phyloP scores from a whole-genome alignment of 2,329 filamentous ascomycete species.

The Pseudogymnoascus sp. region DNA sequence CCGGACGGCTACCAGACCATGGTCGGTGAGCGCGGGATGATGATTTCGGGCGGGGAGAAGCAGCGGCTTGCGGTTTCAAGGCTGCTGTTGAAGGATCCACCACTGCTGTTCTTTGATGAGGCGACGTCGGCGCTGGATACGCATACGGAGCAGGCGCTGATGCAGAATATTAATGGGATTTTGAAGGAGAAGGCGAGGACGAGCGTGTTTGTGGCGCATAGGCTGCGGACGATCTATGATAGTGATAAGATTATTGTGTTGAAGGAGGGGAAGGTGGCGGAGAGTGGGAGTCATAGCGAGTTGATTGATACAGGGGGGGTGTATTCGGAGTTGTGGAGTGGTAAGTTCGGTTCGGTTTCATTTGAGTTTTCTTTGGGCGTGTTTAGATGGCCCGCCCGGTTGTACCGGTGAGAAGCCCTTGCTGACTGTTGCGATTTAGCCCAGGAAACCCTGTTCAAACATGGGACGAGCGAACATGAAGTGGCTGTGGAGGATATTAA shows the following conservation, averaged over 20 bases:
- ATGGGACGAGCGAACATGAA: conserved; percentile 38
- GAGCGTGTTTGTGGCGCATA: conserved; percentile 90
- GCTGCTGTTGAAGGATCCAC: conserved; percentile 80
- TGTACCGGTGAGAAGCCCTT: neutral
- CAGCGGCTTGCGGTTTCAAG: conserved; percentile 80
- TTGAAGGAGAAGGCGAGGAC: conserved; percentile 81
- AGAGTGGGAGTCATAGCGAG: conserved; percentile 80
- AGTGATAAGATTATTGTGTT: conserved; percentile 89
- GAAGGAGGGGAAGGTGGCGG: conserved; percentile 74
- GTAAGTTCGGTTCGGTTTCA: conserved; percentile 41
- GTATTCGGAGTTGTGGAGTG: conserved; percentile 86
- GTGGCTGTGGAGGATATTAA: neutral
- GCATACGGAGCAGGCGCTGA: conserved; percentile 82
- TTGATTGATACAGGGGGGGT: conserved; percentile 71
- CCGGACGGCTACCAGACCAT: conserved; percentile 85
- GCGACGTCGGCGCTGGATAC: conserved; percentile 89
- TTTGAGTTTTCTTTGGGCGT: neutral
- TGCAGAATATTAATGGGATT: conserved; percentile 89
- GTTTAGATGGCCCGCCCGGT: neutral
- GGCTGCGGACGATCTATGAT: conserved; percentile 87
- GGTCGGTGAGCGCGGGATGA: conserved; percentile 89
- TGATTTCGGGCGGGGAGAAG: conserved; percentile 95
- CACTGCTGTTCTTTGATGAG: conserved; percentile 89
- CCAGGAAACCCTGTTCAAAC: conserved; percentile 53
- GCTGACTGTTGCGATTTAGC: conserved; percentile 33